Evolutionary conservation across 83 land plant genomes (phyloP), one percentile per base, ranked within the genome.

Genomic region (Thuja plicata): DNA sequence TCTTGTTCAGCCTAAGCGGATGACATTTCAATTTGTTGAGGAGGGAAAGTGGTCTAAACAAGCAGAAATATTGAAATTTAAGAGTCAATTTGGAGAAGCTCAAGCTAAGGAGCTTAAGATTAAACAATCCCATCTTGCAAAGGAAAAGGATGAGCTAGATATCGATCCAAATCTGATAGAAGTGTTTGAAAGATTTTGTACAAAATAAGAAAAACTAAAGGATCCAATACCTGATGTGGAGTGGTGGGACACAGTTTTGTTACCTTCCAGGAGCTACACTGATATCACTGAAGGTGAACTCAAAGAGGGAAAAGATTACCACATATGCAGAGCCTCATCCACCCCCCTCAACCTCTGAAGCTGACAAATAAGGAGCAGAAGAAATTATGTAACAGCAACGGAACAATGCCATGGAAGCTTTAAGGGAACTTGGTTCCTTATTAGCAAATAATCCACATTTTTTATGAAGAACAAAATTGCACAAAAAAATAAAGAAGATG

Each of bases 51-150:
- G 95, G 97, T 92, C 99, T 60, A 98, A 92, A 79, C 91, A 96
- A 57, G 99, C 99, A 55, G 99, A 98, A 62, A 93, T 93, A 4
- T 85, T 94, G 32, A 95, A 92, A 88, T 84, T 97, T 76, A 97
- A 95, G 99, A 95, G 93, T 94, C 99, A 95, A 91, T 98, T 96
- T 91, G 99, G 99, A 35, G 99, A 97, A 88, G 98, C 99, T 24
- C 96, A 93, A 88, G 99, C 99, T 8, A 97, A 95, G 88, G 99
- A 98, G 90, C 89, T 94, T 73, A 97, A 93, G 89, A 87, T 90
- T 83, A 98, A 97, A 95, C 98, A 96, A 62, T 95, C 99, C 73
- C 98, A 95, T 89, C 91, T 96, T 80, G 96, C 97, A 2, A 98
- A 92, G 93, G 99, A 94, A 40, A 98, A 98, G 88, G 95, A 95